These are phyloP conservation scores for Trichoderma arundinaceum DNA, from an alignment of 2,329 filamentous ascomycete genomes.

Conservation along the genomic window DNA sequence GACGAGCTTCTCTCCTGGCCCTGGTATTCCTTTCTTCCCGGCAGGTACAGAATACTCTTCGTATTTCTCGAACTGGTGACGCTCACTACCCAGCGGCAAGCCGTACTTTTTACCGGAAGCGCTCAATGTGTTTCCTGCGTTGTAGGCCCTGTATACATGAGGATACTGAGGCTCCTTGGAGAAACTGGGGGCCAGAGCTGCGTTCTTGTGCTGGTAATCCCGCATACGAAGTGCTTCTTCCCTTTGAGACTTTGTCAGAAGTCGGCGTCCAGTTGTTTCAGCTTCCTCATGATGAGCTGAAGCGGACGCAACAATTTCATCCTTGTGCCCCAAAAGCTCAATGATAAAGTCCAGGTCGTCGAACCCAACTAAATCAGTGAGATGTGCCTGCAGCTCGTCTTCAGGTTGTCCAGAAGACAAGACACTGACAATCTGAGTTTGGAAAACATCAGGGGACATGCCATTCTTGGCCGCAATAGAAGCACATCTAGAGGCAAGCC, in stretches of 20 bases:
- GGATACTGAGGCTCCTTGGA: slow-evolving; percentile 81
- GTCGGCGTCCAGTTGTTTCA: slow-evolving; percentile 50
- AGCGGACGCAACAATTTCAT: slow-evolving; percentile 64
- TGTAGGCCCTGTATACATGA: slow-evolving; percentile 86
- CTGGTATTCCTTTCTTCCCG: slow-evolving; percentile 75
- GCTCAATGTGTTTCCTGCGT: slow-evolving; percentile 84
- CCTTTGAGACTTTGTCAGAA: slow-evolving; percentile 78
- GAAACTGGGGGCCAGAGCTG: slow-evolving; percentile 71
- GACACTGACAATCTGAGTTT: slow-evolving; percentile 77
- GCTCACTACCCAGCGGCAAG: slow-evolving; percentile 76
- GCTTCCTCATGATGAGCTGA: slow-evolving; percentile 43
- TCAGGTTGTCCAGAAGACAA: slow-evolving; percentile 71
- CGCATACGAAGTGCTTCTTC: slow-evolving; percentile 76
- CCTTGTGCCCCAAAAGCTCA: slow-evolving; percentile 80
- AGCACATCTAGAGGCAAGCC: slow-evolving; percentile 74
- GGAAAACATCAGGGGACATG: slow-evolving; percentile 71
- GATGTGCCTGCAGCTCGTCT: slow-evolving; percentile 86
- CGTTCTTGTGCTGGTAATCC: slow-evolving; percentile 83
- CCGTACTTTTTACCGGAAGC: slow-evolving; percentile 80
- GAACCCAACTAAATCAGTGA: slow-evolving; percentile 90
- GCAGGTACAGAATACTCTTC: slow-evolving; percentile 91
- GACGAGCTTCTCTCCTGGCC: slow-evolving; percentile 74
- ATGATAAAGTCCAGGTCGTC: slow-evolving; percentile 93
- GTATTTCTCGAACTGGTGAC: slow-evolving; percentile 75
- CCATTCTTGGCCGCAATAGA: slow-evolving; percentile 70